Evolutionary conservation across 495 filamentous ascomycete species (phyloP), one percentile per base, ranked within the genome.

Genomic region (Staphylotrichum tortipilum): DNA sequence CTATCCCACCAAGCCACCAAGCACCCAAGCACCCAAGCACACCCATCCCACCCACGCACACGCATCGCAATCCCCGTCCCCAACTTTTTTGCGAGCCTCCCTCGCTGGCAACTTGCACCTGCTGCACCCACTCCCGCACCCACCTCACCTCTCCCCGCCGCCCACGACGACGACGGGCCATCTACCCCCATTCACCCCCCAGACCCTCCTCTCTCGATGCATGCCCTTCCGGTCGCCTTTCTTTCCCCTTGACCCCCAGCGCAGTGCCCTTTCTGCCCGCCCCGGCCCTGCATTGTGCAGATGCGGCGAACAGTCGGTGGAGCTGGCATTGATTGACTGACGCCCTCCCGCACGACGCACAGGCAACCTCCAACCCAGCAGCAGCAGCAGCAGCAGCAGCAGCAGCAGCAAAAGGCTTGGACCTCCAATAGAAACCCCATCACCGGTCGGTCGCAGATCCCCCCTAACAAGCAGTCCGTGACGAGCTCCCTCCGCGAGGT

Each of bases 311-410:
- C 31, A n/a, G 17, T 40, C 39, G 26, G 18, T 19, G 18, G 36
- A 11, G 34, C 28, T 11, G 18, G 21, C 33, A 38, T 46, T 47
- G 37, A 37, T 43, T 55, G 46, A 55, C 54, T 55, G 50, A 46
- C 56, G 57, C 51, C n/a, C n/a, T n/a, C n/a, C n/a, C n/a, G n/a
- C n/a, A n/a, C n/a, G n/a, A 53, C 50, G 50, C 57, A 62, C 58
- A 72, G 67, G 62, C 61, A 63, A 56, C 58, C 65, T 63, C 56
- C 68, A 53, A 63, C 55, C 53, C 60, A 59, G 55, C 66, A 69
- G 48, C 60, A 59, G 55, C 66, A 69, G 48, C n/a, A n/a, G n/a
- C n/a, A n/a, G n/a, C n/a, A n/a, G n/a, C n/a, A n/a, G n/a, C n/a
- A n/a, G n/a, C n/a, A n/a, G n/a, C n/a, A n/a, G n/a, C n/a, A n/a